A percentile compares a stretch with the other conserved stretches of the same genome.
phyloP scores from a whole-genome alignment of 2,329 filamentous ascomycete genomes.

The Pestalotiopsis sp. region DNA sequence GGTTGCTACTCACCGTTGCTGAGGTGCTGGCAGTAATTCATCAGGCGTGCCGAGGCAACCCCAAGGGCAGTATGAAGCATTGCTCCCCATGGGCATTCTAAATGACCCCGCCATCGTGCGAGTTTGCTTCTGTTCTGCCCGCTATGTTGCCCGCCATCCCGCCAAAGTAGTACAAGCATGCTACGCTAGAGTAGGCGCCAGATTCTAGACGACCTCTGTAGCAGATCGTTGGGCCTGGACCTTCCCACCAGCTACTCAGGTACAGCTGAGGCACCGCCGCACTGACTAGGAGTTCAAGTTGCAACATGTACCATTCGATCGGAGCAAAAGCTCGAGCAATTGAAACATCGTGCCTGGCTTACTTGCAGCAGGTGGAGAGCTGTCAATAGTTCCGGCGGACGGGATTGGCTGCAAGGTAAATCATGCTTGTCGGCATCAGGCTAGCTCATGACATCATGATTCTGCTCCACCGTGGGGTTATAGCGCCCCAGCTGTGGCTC shows the following conservation, averaged over 20 bases:
- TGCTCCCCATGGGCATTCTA: background rate
- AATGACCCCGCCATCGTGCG: background rate
- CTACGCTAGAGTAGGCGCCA: background rate
- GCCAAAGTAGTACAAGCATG: background rate
- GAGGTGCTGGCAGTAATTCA: background rate
- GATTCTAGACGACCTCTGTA: background rate
- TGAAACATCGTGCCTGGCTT: background rate
- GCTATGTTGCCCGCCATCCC: background rate
- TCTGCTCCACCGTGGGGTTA: background rate
- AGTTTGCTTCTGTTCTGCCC: background rate
- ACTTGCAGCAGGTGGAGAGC: background rate
- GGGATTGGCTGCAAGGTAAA: background rate
- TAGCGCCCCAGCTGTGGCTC: background rate
- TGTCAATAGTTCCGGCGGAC: background rate
- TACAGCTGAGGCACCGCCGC: background rate
- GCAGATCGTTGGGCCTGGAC: background rate
- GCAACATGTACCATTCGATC: background rate
- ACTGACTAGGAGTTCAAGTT: background rate
- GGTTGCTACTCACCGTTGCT: background rate
- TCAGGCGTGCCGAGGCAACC: background rate
- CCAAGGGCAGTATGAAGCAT: background rate
- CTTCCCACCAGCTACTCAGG: background rate
- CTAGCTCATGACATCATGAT: conserved; percentile 7
- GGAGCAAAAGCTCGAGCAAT: background rate
- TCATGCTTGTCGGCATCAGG: background rate